These are phyloP conservation scores for Echinochloa phyllopogon DNA, from an alignment of 176 grass and related monocot species.

Conservation along the genomic window DNA sequence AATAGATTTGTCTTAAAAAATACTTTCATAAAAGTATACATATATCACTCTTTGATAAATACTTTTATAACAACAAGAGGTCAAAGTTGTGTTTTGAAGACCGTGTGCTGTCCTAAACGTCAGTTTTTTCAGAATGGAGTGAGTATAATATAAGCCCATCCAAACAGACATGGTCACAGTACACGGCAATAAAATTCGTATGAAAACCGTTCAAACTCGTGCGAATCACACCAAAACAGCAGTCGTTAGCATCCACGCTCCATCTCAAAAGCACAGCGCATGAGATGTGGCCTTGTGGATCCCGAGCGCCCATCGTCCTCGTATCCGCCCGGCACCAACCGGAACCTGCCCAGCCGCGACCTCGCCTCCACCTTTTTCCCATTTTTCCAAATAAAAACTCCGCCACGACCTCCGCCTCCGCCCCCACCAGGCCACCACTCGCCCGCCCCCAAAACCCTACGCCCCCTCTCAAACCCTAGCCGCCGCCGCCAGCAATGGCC, in stretches of 20 bases:
- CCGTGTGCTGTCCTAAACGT: too few species aligned
- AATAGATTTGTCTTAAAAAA: too few species aligned
- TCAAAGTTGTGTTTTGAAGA: too few species aligned
- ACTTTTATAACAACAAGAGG: too few species aligned
- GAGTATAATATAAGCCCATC: too few species aligned
- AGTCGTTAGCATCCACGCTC: neutral
- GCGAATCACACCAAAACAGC: neutral
- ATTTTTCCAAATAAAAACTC: conserved; percentile 15
- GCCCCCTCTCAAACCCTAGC: conserved; percentile 51
- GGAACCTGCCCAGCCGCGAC: neutral
- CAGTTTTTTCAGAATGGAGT: too few species aligned
- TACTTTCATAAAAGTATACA: too few species aligned
- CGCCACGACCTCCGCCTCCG: conserved; percentile 9
- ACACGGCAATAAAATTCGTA: too few species aligned
- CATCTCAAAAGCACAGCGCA: neutral
- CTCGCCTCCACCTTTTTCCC: neutral
- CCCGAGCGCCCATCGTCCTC: neutral
- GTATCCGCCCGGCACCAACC: neutral
- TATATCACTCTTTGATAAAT: too few species aligned
- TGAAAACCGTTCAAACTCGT: too few species aligned
- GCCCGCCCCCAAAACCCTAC: conserved; percentile 45
- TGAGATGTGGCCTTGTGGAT: neutral
- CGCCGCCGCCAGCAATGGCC: conserved; percentile 58
- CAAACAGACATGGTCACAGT: too few species aligned
- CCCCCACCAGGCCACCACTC: conserved; percentile 1